Percentiles rank a stretch among this genome's conserved stretches.
Evolutionary conservation across 805 yeast genomes (phyloP).

Genomic region (Myxozyma nipponensis): DNA sequence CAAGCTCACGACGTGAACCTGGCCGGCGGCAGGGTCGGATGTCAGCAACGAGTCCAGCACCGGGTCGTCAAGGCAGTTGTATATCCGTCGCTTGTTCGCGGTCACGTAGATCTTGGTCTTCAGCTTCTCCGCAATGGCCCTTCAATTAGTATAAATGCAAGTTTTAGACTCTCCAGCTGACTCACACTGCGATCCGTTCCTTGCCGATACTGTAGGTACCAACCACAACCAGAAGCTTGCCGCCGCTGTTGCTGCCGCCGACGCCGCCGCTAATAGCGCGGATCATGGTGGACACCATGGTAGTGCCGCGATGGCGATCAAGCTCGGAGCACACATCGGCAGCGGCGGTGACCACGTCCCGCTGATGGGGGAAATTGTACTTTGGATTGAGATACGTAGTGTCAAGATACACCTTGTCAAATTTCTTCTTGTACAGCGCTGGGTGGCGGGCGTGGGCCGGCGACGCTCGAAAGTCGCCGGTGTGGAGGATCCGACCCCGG

Average conservation of each 20-base stretch:
- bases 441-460: constrained; percentile 45
- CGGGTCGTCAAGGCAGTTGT: constrained; percentile 45
- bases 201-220: constrained; percentile 94
- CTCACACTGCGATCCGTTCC: constrained; percentile 67
- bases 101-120: constrained; percentile 43
- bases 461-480: constrained; percentile 88
- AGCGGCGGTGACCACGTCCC: constrained; percentile 57
- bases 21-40: constrained; percentile 46
- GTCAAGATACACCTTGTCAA: constrained; percentile 74
- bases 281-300: background rate
- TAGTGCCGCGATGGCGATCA: constrained; percentile 26
- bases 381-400: constrained; percentile 81
- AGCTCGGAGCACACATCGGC: constrained; percentile 49
- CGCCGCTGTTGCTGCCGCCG: background rate
- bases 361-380: constrained; percentile 75
- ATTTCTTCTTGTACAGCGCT: constrained; percentile 29
- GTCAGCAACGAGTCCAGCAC: constrained; percentile 42
- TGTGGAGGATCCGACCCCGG: constrained; percentile 55
- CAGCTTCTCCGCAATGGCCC: constrained; percentile 37
- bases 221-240: constrained; percentile 55
- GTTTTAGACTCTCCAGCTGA: constrained; percentile 13
- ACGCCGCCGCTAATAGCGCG: background rate
- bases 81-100: constrained; percentile 46
- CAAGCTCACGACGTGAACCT: constrained; percentile 74
- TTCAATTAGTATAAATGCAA: constrained; percentile 1